These are phyloP conservation scores for Fusarium drepaniforme DNA, from an alignment of 2,329 filamentous ascomycete genomes.

Conservation along the genomic window DNA sequence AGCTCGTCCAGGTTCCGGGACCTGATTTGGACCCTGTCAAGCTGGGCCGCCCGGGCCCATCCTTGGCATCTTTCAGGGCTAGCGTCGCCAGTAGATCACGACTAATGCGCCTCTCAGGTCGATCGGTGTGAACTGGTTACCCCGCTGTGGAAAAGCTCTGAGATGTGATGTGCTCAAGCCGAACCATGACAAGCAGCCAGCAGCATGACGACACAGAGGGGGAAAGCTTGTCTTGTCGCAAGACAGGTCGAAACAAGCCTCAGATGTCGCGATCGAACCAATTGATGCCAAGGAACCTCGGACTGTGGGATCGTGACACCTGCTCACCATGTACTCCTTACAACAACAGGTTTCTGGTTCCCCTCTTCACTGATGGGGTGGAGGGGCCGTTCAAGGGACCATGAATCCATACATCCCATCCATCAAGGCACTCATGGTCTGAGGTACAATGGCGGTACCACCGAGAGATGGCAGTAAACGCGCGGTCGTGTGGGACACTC, in stretches of 20 bases:
- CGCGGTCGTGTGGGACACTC: constrained; percentile 31
- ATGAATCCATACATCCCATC: background rate
- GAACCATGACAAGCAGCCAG: constrained; percentile 10
- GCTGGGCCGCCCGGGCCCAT: constrained; percentile 34
- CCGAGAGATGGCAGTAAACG: constrained; percentile 23
- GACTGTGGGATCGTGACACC: constrained; percentile 20
- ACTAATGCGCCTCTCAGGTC: constrained; percentile 43
- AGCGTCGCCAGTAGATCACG: constrained; percentile 37
- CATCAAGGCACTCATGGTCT: constrained; percentile 13
- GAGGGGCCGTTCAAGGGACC: constrained; percentile 19
- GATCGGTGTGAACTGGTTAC: constrained; percentile 34
- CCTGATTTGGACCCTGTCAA: constrained; percentile 42
- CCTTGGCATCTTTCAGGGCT: constrained; percentile 27
- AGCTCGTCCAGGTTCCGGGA: constrained; percentile 42
- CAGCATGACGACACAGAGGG: constrained; percentile 30
- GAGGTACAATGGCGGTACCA: background rate
- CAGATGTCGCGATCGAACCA: constrained; percentile 27
- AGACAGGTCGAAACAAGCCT: constrained; percentile 11
- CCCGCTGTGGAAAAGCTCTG: constrained; percentile 28
- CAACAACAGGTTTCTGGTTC: constrained; percentile 34
- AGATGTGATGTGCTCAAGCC: constrained; percentile 14
- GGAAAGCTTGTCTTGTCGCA: background rate
- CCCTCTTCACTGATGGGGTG: constrained; percentile 1
- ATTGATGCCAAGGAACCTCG: constrained; percentile 20
- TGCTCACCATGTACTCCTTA: constrained; percentile 13